Conservation (phyloP, 2,329 filamentous ascomycete genomes). For the Beauveria medogensis region DNA sequence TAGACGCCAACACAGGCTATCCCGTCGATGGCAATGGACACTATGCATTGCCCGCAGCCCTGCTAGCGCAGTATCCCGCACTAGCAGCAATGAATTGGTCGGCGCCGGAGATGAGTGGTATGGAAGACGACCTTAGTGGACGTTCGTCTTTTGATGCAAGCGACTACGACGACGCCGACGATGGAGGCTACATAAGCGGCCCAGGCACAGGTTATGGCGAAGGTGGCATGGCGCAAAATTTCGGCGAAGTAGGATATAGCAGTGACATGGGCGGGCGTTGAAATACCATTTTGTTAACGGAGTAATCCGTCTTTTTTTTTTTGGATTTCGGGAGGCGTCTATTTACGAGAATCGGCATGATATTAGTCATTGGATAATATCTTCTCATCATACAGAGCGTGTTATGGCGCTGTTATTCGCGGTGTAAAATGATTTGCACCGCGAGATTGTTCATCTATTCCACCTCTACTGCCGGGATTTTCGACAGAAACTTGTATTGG, state of each 20-base stretch:
- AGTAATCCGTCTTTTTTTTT: neutral
- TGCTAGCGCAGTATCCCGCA: constrained; percentile 87
- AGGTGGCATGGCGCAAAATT: constrained; percentile 47
- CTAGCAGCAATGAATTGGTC: constrained; percentile 87
- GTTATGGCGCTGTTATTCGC: neutral
- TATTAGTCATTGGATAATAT: neutral
- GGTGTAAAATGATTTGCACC: neutral
- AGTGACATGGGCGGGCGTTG: constrained; percentile 41
- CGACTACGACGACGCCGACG: constrained; percentile 67
- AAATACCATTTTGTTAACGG: neutral
- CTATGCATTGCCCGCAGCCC: constrained; percentile 72
- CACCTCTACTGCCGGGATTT: neutral
- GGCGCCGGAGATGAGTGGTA: constrained; percentile 52
- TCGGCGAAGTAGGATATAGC: constrained; percentile 43
- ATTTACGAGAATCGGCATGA: neutral
- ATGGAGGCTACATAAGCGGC: constrained; percentile 58
- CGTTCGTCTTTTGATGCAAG: constrained; percentile 76
- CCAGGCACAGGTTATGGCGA: constrained; percentile 53
- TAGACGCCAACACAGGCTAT: constrained; percentile 53
- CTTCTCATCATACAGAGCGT: neutral
- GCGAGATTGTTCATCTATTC: too few relatives aligned
- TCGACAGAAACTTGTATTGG: neutral
- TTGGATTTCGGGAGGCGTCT: neutral
- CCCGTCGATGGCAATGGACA: constrained; percentile 47
- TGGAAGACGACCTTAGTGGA: constrained; percentile 70